Base-by-base conservation (phyloP, 495 filamentous ascomycete genomes). In the Apiosordaria backusii region DNA sequence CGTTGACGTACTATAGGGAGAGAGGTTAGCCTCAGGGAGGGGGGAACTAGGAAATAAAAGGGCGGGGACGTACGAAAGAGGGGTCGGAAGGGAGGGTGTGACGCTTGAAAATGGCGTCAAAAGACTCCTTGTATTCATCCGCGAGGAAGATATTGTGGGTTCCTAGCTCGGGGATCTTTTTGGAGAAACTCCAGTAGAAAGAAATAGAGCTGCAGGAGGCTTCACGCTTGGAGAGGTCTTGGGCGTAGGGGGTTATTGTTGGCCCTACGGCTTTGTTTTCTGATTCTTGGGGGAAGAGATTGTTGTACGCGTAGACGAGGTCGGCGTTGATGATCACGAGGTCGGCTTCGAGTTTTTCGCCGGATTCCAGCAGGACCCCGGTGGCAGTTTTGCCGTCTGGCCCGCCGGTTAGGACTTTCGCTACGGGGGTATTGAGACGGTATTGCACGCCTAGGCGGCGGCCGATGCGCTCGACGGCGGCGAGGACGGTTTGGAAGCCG, bases 111-210 rank as follows among this genome's bases (percentile, higher is more conserved):
- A 91, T 92, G 57, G 81, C 79, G 75, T 90, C 88, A 71, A 92
- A 92, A 21, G 82, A 86, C 67, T 87, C 86, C 50, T 80, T 79
- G 75, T 90, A 92, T 65, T 86, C 79, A 63, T 89, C 84, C 5
- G 88, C 87, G 21, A 92, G 81, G 77, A 92, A 92, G 70, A 91
- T 88, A 68, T 92, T 92, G 72, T 92, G 89, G 9, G 86, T 83
- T n/a, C 78, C 75, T 1, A 92, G 78, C 67, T 86, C 80, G 0
- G 86, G 84, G 2, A 90, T 72, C 29, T 78, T 74, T 24, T 79
- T 72, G 63, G 83, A 74, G 24, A 92, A 80, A 21, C 83, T 81
- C 89, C 89, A 92, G 78, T 90, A 92, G 75, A 90, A 90, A 4
- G 87, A 90, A 53, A 92, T 89, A 50, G 85, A 87, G 71, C 85